Conservation (phyloP, 116 monocot genomes). For the Cymodocea nodosa region DNA sequence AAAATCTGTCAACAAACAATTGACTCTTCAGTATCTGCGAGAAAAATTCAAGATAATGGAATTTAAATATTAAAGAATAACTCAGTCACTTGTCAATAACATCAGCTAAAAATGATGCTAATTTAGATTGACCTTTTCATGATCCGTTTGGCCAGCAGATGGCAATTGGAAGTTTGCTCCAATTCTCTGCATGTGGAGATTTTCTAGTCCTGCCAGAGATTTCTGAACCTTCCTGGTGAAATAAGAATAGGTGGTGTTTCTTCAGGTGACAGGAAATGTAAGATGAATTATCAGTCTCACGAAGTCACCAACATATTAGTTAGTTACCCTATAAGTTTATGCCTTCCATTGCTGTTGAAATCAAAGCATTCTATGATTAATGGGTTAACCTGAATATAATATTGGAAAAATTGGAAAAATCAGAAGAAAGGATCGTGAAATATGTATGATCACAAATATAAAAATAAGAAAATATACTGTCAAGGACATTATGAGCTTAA, state of each 20-base stretch:
- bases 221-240: slow-evolving; percentile 33
- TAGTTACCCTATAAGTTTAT: slow-evolving; percentile 46
- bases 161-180: slow-evolving; percentile 33
- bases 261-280: not conserved
- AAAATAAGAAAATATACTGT: not conserved
- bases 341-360: slow-evolving; percentile 51
- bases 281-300: not conserved
- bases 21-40: slow-evolving; percentile 53
- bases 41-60: not conserved
- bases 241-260: not conserved
- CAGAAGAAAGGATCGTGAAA: not conserved
- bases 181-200: slow-evolving; percentile 19
- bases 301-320: not conserved
- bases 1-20: slow-evolving; percentile 47
- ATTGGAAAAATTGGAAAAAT: too few relatives aligned
- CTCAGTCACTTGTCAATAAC: not conserved
- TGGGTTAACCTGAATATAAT: slow-evolving; percentile 49
- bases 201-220: slow-evolving; percentile 31
- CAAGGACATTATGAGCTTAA: slow-evolving; percentile 1
- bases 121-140: slow-evolving; percentile 24
- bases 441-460: not conserved
- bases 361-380: slow-evolving; percentile 60
- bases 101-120: not conserved
- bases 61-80: not conserved
- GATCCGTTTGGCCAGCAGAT: slow-evolving; percentile 9